Evolutionary conservation across 495 filamentous ascomycete species (phyloP).

Genomic region (Geoglossum glabrum): DNA sequence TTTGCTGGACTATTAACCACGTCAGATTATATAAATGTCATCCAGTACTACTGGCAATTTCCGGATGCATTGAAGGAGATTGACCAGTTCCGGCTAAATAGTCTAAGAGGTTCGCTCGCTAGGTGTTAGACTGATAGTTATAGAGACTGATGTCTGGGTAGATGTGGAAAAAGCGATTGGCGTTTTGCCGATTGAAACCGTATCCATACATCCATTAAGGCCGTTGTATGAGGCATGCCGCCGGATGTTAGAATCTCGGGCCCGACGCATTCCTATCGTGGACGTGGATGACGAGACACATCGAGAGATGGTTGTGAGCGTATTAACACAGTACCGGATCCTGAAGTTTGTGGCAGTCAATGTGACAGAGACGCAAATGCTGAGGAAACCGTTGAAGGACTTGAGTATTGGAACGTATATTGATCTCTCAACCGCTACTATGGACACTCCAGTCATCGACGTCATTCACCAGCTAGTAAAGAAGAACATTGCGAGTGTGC

Average conservation of each 20-base stretch:
- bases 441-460: conserved; percentile 87
- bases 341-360: conserved; percentile 98
- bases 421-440: conserved; percentile 59
- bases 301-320: conserved; percentile 80
- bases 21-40: conserved; percentile 95
- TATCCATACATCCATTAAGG: conserved; percentile 73
- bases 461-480: conserved; percentile 83
- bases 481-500: conserved; percentile 82
- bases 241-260: conserved; percentile 80
- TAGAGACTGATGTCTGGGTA: conserved; percentile 17
- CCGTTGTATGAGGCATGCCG: conserved; percentile 91
- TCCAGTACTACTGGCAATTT: conserved; percentile 98
- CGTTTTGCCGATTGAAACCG: conserved; percentile 79
- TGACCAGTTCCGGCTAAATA: conserved; percentile 86
- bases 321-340: conserved; percentile 94
- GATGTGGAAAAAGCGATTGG: conserved; percentile 90
- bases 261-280: conserved; percentile 82
- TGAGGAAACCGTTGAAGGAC: conserved; percentile 72
- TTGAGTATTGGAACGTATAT: conserved; percentile 74
- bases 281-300: conserved; percentile 90
- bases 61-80: conserved; percentile 73
- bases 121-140: not conserved
- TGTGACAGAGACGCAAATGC: conserved; percentile 68
- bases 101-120: conserved; percentile 54
- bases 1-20: conserved; percentile 91